Conservation (phyloP, 2,329 filamentous ascomycete genomes). For the Coniochaeta sp. region DNA sequence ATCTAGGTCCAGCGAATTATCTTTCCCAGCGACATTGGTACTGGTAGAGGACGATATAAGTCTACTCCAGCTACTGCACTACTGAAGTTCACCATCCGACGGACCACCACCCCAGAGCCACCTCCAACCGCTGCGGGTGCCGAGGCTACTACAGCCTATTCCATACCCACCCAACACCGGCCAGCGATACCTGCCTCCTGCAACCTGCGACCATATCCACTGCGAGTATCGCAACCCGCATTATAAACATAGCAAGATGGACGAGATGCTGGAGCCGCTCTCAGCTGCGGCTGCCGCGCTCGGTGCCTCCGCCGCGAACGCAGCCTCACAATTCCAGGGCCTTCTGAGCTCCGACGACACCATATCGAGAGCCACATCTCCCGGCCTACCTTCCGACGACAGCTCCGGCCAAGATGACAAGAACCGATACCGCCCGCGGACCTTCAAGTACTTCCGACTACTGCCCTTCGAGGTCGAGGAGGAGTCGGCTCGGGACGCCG, state of each 20-base stretch:
- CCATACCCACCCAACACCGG: background rate
- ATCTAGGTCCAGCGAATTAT: background rate
- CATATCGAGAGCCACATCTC: slow-evolving; percentile 80
- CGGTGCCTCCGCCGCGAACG: slow-evolving; percentile 26
- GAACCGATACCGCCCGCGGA: slow-evolving; percentile 73
- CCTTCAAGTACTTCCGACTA: slow-evolving; percentile 86
- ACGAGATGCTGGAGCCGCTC: slow-evolving; percentile 21
- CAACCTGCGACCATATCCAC: background rate
- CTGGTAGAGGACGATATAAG: background rate
- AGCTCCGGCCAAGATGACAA: slow-evolving; percentile 42
- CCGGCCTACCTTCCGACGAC: slow-evolving; percentile 54
- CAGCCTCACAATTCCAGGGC: slow-evolving; percentile 28
- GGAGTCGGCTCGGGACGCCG: slow-evolving; percentile 67
- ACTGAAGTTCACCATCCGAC: background rate
- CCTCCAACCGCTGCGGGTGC: background rate
- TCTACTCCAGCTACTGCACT: background rate
- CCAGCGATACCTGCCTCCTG: background rate
- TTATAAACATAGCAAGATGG: slow-evolving; percentile 19
- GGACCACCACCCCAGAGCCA: background rate
- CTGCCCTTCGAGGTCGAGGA: slow-evolving; percentile 86
- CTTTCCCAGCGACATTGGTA: background rate
- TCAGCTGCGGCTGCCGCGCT: slow-evolving; percentile 23
- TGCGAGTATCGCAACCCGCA: background rate
- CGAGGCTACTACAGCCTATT: background rate
- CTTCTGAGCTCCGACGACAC: slow-evolving; percentile 50